A percentile compares a stretch with the other conserved stretches of the same genome.
phyloP scores from a whole-genome alignment of 306 rosid species.

The Vicia villosa region DNA sequence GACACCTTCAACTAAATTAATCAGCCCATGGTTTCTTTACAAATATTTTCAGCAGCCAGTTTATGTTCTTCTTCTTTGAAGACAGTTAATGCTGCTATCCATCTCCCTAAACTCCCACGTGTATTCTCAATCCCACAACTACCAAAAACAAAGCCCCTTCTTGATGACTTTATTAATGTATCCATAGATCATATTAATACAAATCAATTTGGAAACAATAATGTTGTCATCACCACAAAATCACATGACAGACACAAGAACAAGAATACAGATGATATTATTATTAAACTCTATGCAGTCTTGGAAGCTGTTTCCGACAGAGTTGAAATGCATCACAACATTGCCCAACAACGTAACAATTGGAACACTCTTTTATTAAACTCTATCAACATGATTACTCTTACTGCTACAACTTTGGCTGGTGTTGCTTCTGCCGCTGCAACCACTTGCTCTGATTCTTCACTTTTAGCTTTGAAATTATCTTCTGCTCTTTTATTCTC shows the following conservation, averaged over 20 bases:
- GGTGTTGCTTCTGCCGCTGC: conserved; percentile 51
- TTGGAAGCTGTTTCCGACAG: conserved; percentile 62
- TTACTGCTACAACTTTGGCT: conserved; percentile 63
- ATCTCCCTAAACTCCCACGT: conserved; percentile 8
- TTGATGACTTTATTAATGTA: background rate
- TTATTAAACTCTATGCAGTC: conserved; percentile 49
- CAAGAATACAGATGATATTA: background rate
- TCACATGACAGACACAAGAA: background rate
- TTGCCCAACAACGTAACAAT: conserved; percentile 64
- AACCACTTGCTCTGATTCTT: background rate
- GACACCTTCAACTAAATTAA: background rate
- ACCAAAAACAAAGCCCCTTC: background rate
- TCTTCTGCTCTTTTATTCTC: conserved; percentile 61
- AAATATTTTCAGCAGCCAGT: background rate
- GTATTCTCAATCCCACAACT: conserved; percentile 11
- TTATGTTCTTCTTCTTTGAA: conserved; percentile 12
- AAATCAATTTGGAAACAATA: background rate
- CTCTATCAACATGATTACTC: conserved; percentile 80
- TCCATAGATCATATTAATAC: background rate
- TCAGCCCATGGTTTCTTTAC: conserved; percentile 10
- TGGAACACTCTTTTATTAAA: conserved; percentile 68
- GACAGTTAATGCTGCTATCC: conserved; percentile 11
- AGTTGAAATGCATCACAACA: conserved; percentile 69
- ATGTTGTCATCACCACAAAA: background rate
- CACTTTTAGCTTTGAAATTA: conserved; percentile 54